Base-by-base conservation (phyloP, 106 monocot species). In the Platanthera zijinensis region DNA sequence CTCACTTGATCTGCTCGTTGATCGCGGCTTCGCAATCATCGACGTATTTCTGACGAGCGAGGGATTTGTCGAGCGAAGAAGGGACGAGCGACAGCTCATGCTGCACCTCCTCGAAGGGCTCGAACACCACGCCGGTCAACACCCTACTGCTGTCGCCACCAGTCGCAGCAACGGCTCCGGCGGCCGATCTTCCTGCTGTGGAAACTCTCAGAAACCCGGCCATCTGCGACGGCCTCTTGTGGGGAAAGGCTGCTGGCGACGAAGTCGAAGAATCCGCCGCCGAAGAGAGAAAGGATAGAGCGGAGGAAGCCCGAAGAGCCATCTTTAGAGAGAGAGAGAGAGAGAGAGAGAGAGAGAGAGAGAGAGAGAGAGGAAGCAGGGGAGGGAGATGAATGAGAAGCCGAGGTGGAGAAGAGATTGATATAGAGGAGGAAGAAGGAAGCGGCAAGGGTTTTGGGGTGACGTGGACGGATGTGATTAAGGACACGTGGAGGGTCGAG, bases 1-100 rank as follows among this genome's bases (percentile, higher is more conserved):
- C 84, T 5, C 72, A 95, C 95, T 95, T 95, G 81, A 96, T 96
- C 89, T 96, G 95, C 39, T 85, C 85, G 75, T 96, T 96, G 71
- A 96, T 81, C 48, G 95, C 90, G 1, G 92, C 88, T 83, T 96
- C 95, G 62, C 83, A 83, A 15, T 90, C 85, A 64, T 90, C 90
- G 12, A 51, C 53, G 73, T 77, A 90, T 77, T 88, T 85, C 67
- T 92, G 90, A 6, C 90, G 72, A 0, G 95, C 92, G 22, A 92
- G 82, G 1, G 95, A 92, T 19, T 52, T 56, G 52, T 84, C 80
- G 15, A 73, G 69, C 19, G 30, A 52, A 18, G 78, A 48, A 3
- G 94, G 84, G 30, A 94, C 86, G 51, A 94, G 86, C 7, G 69
- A 57, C 53, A 88, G 86, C 62, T 84, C 80, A 64, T 78, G 74